phyloP scores from a whole-genome alignment of 1,139 yeast species.

The Taphrina deformans region DNA sequence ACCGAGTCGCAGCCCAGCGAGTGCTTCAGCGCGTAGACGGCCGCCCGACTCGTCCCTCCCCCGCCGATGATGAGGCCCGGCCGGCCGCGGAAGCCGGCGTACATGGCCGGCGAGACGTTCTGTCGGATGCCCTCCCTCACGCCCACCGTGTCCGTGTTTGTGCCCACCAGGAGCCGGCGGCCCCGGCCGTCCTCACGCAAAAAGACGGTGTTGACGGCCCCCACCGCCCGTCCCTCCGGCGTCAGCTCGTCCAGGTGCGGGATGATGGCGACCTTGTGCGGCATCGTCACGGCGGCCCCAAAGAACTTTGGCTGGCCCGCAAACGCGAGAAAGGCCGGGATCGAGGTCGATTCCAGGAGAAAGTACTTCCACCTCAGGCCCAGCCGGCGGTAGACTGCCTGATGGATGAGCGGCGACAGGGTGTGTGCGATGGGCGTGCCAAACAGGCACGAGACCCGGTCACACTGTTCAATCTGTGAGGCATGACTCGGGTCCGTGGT shows the following conservation, averaged over 20 bases:
- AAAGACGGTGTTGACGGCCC: slow-evolving; percentile 77
- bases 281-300: slow-evolving; percentile 90
- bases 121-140: slow-evolving; percentile 56
- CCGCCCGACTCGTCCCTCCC: slow-evolving; percentile 95
- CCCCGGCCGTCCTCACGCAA: slow-evolving; percentile 41
- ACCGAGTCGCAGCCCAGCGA: slow-evolving; percentile 70
- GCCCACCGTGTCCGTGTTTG: slow-evolving; percentile 93
- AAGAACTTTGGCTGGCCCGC: slow-evolving; percentile 55
- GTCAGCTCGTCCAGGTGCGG: slow-evolving; percentile 58
- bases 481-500: slow-evolving; percentile 2
- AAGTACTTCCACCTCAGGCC: slow-evolving; percentile 73
- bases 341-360: slow-evolving; percentile 60
- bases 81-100: slow-evolving; percentile 21
- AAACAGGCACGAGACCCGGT: slow-evolving; percentile 28
- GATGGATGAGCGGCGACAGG: slow-evolving; percentile 79
- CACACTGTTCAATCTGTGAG: neutral
- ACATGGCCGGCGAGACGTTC: neutral
- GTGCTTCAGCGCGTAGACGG: slow-evolving; percentile 74
- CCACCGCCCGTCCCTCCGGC: slow-evolving; percentile 72
- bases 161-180: slow-evolving; percentile 61
- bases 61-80: slow-evolving; percentile 73
- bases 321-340: slow-evolving; percentile 46
- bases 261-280: slow-evolving; percentile 77
- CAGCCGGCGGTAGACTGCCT: slow-evolving; percentile 65
- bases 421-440: slow-evolving; percentile 85